phyloP scores from a whole-genome alignment of 2,329 filamentous ascomycete genomes.

The Coleophoma crateriformis region DNA sequence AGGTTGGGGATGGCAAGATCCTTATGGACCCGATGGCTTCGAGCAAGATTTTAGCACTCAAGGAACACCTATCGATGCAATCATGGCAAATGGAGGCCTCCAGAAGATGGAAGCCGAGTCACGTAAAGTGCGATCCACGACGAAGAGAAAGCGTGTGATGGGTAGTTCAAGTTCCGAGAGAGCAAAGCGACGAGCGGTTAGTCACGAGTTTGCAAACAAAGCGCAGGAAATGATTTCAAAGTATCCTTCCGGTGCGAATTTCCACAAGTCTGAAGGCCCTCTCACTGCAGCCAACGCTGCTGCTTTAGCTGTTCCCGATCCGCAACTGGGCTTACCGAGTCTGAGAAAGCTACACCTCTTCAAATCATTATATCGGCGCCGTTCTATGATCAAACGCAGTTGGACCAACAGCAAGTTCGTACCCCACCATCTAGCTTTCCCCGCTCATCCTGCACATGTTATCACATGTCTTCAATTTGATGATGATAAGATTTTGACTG shows the following conservation, averaged over 20 bases:
- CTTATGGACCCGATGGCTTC: slow-evolving; percentile 65
- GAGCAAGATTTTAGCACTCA: slow-evolving; percentile 72
- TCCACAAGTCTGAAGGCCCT: slow-evolving; percentile 64
- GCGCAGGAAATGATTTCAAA: slow-evolving; percentile 15
- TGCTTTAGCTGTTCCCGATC: slow-evolving; percentile 75
- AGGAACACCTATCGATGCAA: slow-evolving; percentile 43
- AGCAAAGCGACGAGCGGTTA: slow-evolving; percentile 23
- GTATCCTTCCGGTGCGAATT: slow-evolving; percentile 14
- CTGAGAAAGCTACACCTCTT: slow-evolving; percentile 84
- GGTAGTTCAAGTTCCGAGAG: slow-evolving; percentile 16
- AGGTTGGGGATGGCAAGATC: slow-evolving; percentile 97
- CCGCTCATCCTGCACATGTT: slow-evolving; percentile 92
- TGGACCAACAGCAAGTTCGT: slow-evolving; percentile 87
- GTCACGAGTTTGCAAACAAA: slow-evolving; percentile 20
- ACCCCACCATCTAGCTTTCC: slow-evolving; percentile 88
- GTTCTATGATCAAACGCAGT: slow-evolving; percentile 82
- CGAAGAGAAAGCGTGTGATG: slow-evolving; percentile 25
- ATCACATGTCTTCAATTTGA: slow-evolving; percentile 98
- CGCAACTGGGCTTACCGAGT: slow-evolving; percentile 70
- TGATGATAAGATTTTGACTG: slow-evolving; percentile 94
- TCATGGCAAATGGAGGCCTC: slow-evolving; percentile 26
- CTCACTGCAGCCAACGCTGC: slow-evolving; percentile 83
- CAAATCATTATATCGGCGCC: slow-evolving; percentile 92
- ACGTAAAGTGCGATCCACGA: slow-evolving; percentile 18
- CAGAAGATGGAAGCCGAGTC: slow-evolving; percentile 12